Conservation (phyloP, 1,284 basidiomycete species). For the Leccinum huronense region DNA sequence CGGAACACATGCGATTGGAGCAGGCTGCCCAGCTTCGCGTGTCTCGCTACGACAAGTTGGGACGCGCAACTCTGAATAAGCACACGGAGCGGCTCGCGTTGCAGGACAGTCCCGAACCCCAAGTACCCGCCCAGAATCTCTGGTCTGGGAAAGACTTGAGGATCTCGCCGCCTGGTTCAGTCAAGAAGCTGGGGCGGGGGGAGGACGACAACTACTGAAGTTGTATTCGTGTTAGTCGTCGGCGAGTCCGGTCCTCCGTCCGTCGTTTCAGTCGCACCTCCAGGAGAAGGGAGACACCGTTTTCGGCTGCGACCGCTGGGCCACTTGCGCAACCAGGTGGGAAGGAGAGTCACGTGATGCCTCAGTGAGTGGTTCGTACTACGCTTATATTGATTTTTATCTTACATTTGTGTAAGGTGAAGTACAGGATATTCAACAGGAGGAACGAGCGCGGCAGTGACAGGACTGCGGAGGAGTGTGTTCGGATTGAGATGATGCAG, state of each 20-base stretch:
- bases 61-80: conserved; percentile 60
- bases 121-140: conserved; percentile 46
- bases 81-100: conserved; percentile 75
- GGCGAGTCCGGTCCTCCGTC: conserved; percentile 10
- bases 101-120: conserved; percentile 77
- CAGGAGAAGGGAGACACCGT: too few species aligned
- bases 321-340: conserved; percentile 33
- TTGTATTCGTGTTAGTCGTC: conserved; percentile 14
- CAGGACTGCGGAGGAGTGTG: too few species aligned
- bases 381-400: background rate
- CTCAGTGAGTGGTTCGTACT: conserved; percentile 39
- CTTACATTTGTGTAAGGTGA: conserved; percentile 29
- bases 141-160: conserved; percentile 25
- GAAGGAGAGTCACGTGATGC: conserved; percentile 42
- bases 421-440: too few species aligned
- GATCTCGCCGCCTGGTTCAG: conserved; percentile 28
- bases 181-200: conserved; percentile 30
- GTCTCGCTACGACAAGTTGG: conserved; percentile 57
- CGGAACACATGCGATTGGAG: conserved; percentile 54
- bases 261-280: too few species aligned
- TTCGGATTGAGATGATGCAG: too few species aligned
- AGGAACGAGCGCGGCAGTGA: too few species aligned
- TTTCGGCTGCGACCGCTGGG: background rate
- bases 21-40: conserved; percentile 72
- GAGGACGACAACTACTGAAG: conserved; percentile 2